Percentiles rank a stretch among this genome's conserved stretches.
Evolutionary conservation across 805 yeast genomes (phyloP).

Genomic region (Myxozyma melibiosi): DNA sequence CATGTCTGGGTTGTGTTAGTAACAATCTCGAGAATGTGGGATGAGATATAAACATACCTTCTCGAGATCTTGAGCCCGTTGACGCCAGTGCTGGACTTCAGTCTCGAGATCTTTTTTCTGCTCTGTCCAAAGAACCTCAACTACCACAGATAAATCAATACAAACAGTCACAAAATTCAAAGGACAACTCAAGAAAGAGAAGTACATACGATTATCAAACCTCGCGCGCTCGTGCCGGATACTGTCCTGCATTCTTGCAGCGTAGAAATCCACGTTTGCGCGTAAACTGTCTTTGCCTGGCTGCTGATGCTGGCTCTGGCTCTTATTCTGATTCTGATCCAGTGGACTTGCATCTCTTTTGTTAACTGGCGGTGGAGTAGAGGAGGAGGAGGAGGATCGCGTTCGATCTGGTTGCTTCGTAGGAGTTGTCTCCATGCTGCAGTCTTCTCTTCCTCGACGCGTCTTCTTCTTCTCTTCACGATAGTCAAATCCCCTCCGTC

Average conservation of each 20-base stretch:
- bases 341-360: neutral
- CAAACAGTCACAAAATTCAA: neutral
- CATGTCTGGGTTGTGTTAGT: neutral
- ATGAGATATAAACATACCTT: neutral
- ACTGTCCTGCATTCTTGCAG: constrained; percentile 25
- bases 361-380: neutral
- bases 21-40: neutral
- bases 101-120: constrained; percentile 25
- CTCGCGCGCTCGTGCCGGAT: constrained; percentile 26
- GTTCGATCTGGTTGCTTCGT: too few relatives aligned
- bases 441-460: too few relatives aligned
- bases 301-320: too few relatives aligned
- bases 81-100: constrained; percentile 24
- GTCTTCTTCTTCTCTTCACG: too few relatives aligned
- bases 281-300: constrained; percentile 25
- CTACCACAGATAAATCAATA: neutral
- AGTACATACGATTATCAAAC: constrained; percentile 20
- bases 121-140: constrained; percentile 22
- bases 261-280: constrained; percentile 32
- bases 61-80: constrained; percentile 4
- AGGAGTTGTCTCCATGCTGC: too few relatives aligned
- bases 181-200: neutral
- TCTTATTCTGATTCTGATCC: too few relatives aligned
- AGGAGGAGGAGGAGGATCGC: too few relatives aligned
- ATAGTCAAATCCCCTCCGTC: too few relatives aligned